These are phyloP conservation scores for Chondrus crispus DNA, from an alignment of 23 red algal genomes.

Conservation along the genomic window DNA sequence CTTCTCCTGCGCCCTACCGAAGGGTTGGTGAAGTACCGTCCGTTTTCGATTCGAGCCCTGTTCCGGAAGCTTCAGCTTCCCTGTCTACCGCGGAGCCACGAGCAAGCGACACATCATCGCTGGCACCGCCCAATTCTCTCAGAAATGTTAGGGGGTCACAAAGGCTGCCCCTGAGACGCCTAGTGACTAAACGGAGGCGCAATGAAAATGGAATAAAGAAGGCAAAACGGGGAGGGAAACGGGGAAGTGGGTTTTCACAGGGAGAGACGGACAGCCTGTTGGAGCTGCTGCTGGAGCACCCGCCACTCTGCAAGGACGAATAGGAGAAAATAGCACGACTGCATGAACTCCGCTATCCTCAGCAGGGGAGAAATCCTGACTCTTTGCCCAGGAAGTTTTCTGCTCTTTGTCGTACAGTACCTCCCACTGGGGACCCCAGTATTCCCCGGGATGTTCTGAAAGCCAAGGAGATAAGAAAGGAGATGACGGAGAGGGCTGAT, in stretches of 20 bases:
- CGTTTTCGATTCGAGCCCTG: too few relatives aligned
- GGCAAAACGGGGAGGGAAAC: neutral
- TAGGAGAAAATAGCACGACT: neutral
- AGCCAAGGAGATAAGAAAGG: neutral
- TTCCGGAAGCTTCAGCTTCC: too few relatives aligned
- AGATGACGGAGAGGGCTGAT: conserved; percentile 3
- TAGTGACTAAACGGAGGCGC: too few relatives aligned
- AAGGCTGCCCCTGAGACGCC: too few relatives aligned
- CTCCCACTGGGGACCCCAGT: neutral
- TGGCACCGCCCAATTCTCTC: too few relatives aligned
- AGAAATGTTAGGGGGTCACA: too few relatives aligned
- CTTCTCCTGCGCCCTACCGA: too few relatives aligned
- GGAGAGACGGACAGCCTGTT: neutral
- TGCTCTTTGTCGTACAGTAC: neutral
- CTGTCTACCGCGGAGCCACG: too few relatives aligned
- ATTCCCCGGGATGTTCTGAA: neutral
- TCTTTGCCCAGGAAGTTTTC: neutral
- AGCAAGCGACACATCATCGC: too few relatives aligned
- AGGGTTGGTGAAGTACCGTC: too few relatives aligned
- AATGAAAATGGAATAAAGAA: too few relatives aligned
- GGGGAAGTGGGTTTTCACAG: neutral
- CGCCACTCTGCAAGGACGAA: neutral
- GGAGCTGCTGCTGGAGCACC: neutral
- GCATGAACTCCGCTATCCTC: neutral
- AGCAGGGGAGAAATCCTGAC: neutral